phyloP scores from a whole-genome alignment of 257 asterid species.

The Ehretia macrophylla region DNA sequence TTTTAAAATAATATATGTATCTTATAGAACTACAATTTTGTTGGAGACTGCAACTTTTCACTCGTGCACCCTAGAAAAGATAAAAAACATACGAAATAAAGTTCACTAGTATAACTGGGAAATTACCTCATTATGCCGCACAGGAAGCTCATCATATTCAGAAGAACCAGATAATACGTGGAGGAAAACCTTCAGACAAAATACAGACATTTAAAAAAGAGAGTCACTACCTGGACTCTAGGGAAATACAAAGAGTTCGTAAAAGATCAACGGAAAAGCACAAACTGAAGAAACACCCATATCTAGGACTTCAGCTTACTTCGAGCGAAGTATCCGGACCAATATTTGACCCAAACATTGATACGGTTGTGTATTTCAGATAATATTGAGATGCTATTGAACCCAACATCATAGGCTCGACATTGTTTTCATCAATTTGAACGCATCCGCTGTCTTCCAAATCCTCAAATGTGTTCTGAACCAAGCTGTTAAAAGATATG shows the following conservation, averaged over 20 bases:
- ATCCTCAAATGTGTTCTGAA: slow-evolving; percentile 81
- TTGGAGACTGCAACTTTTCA: too few species aligned
- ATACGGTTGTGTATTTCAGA: slow-evolving; percentile 83
- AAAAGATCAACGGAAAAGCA: background rate
- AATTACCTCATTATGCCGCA: slow-evolving; percentile 89
- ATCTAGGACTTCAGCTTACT: slow-evolving; percentile 43
- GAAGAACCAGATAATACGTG: slow-evolving; percentile 81
- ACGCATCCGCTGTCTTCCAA: slow-evolving; percentile 97
- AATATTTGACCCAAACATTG: slow-evolving; percentile 92
- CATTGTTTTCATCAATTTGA: slow-evolving; percentile 71
- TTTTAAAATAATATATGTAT: too few species aligned
- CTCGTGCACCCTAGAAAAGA: background rate
- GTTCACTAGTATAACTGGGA: too few species aligned
- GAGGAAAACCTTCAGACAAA: slow-evolving; percentile 61
- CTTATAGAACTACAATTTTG: background rate
- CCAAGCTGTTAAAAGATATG: slow-evolving; percentile 50
- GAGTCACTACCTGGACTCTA: background rate
- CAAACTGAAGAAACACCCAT: background rate
- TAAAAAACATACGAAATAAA: too few species aligned
- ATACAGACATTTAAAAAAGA: slow-evolving; percentile 3
- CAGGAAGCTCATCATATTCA: slow-evolving; percentile 95
- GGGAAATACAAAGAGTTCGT: background rate
- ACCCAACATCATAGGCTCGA: slow-evolving; percentile 96
- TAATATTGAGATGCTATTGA: slow-evolving; percentile 92
- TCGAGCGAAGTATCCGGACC: slow-evolving; percentile 89